Evolutionary conservation across 371 early-diverging fungal genomes (phyloP), one percentile per base, ranked within the genome.

Genomic region (Chytridiales sp.): DNA sequence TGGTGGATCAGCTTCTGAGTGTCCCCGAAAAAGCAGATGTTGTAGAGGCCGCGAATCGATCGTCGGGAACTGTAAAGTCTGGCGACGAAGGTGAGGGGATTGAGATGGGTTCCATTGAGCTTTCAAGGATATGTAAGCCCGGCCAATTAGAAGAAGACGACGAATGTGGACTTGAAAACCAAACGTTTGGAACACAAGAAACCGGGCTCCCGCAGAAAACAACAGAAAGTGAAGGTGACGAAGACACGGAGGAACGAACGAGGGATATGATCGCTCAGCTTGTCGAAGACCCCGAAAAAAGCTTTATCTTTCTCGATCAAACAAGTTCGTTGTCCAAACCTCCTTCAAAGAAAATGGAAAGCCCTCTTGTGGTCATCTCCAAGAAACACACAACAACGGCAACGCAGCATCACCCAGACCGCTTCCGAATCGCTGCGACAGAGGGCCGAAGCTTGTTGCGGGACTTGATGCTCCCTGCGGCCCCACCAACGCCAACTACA

Each of bases 241-340:
- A 53, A 9, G 46, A n/a, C 19, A 31, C 47, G 19, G 35, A 48
- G 26, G 63, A 62, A 41, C 34, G 51, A 13, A 62, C 63, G n/a
- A 26, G 47, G 32, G 63, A 62, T 27, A n/a, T 62, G 26, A 62
- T 62, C 49, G 63, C 63, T 1, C 47, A 42, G 50, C 41, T 62
- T 30, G 63, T 53, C 17, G 43, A 42, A 9, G 41, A 62, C 42
- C 56, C 63, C 2, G 63, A 62, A 35, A 47, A 62, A 46, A 32
- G 38, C 17, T 62, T 62, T 35, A 62, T 62, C 1, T 42, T 62
- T 50, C 30, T 47, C 24, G 63, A 60, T 21, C 5, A 46, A 11
- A 46, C 9, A 24, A 9, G 8, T 15, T 24, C 9, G 46, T 5
- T 5, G 9, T 8, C 4, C 34, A 13, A 2, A 35, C 13, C 29